Base-by-base conservation (phyloP, 2,329 filamentous ascomycete species). In the Aspergillus jensenii region DNA sequence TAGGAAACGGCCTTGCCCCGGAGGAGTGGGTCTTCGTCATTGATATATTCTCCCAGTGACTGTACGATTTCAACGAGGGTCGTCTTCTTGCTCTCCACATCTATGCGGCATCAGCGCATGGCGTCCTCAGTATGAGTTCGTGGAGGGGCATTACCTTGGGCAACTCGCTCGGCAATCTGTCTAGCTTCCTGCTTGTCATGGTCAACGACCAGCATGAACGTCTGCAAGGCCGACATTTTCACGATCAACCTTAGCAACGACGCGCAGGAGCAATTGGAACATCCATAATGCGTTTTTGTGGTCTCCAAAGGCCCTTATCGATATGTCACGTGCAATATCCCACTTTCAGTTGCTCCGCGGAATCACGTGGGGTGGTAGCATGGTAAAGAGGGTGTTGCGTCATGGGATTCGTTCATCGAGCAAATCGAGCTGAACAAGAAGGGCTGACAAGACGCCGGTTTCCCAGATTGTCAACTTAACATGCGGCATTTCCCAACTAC, bases 41-140 rank as follows among this genome's bases (percentile, higher is more conserved):
- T 88, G 67, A 89, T 81, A 65, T 88, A 89, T 70, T 87, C 85
- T 19, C 84, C 84, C 33, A 89, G 76, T 45, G 84, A 85, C 67
- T 87, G 84, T 55, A 89, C 83, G 50, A 88, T 74, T 54, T 82
- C 81, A 56, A 89, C 79, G 35, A 89, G 77, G 64, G 84, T 87
- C 52, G 83, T 76, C 65, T 87, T 78, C 63, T 83, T 85, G 65
- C 73, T 78, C 68, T 86, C 81, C 59, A 89, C 76, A 70, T 82
- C 84, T 87, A 52, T 55, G 41, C 31, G 49, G 61, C 41, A 52
- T 63, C 52, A 64, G 66, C 63, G 63, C 57, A 54, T 43, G 59
- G 39, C 62, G 47, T 52, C 57, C 49, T 40, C 23, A 37, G 50
- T 23, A n/a, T 37, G 25, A 50, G 27, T n/a, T 23, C n/a, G 27